phyloP scores from a whole-genome alignment of 192 early-diverging fungal species.

The Mycoemilia scoparia region DNA sequence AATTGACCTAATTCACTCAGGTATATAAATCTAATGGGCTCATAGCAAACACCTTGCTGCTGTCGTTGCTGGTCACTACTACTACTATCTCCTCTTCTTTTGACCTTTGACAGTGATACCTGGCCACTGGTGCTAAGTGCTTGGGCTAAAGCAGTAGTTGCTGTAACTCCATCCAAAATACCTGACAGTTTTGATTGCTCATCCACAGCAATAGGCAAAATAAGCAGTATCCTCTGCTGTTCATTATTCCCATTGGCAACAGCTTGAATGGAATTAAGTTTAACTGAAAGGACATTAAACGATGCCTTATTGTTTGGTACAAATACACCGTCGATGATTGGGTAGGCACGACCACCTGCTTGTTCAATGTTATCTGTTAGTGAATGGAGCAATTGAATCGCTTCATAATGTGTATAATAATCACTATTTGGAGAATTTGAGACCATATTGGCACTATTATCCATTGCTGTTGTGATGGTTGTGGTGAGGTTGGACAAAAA shows the following conservation, averaged over 20 bases:
- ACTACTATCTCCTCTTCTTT: too few species aligned
- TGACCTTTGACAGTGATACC: conserved; percentile 57
- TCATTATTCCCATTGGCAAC: conserved; percentile 40
- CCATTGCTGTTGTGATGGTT: too few species aligned
- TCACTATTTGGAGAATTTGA: too few species aligned
- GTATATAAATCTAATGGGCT: too few species aligned
- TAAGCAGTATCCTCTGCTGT: conserved; percentile 46
- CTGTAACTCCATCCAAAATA: conserved; percentile 21
- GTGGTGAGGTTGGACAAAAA: too few species aligned
- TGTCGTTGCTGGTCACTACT: too few species aligned
- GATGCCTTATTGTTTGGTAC: conserved; percentile 3
- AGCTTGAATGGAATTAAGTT: conserved; percentile 39
- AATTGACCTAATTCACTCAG: too few species aligned
- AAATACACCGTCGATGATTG: conserved; percentile 50
- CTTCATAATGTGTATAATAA: too few species aligned
- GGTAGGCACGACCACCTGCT: conserved; percentile 47
- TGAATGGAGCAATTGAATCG: conserved; percentile 6
- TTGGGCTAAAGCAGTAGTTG: conserved; percentile 30
- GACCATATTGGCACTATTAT: too few species aligned
- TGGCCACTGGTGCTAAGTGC: conserved; percentile 21
- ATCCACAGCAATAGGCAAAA: conserved; percentile 34
- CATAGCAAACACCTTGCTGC: too few species aligned
- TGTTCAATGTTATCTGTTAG: conserved; percentile 51
- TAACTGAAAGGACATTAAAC: conserved; percentile 22
- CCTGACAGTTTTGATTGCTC: conserved; percentile 16